These are phyloP conservation scores for Schizophyllum commune DNA, from an alignment of 1,284 basidiomycete species.

Conservation along the genomic window DNA sequence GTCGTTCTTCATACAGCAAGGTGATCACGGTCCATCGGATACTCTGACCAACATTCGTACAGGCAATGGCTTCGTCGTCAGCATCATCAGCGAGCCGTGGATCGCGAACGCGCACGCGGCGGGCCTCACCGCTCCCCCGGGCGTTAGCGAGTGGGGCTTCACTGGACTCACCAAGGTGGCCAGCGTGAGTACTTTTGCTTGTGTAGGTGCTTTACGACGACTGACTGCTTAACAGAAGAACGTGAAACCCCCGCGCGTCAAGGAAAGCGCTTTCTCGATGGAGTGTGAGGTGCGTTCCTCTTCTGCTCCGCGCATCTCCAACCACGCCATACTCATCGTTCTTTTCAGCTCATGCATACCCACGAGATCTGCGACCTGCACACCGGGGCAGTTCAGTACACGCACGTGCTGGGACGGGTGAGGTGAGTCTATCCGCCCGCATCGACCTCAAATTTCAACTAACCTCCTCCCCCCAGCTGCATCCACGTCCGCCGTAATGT, in stretches of 20 bases:
- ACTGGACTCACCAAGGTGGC: constrained; percentile 54
- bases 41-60: constrained; percentile 51
- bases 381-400: constrained; percentile 25
- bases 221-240: constrained; percentile 25
- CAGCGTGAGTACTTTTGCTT: constrained; percentile 30
- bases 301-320: neutral
- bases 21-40: constrained; percentile 42
- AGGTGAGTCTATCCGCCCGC: constrained; percentile 25
- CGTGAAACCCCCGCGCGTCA: constrained; percentile 58
- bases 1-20: constrained; percentile 37
- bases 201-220: neutral
- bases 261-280: constrained; percentile 65
- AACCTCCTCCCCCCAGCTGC: constrained; percentile 12
- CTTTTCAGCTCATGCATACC: constrained; percentile 30
- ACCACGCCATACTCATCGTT: neutral
- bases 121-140: constrained; percentile 49
- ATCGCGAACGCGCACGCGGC: constrained; percentile 57
- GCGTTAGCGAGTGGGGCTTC: constrained; percentile 58
- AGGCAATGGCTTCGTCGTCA: constrained; percentile 55
- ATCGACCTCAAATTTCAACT: too few relatives aligned
- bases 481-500: constrained; percentile 58
- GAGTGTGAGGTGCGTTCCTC: constrained; percentile 45
- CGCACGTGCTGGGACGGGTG: constrained; percentile 48
- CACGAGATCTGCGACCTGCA: constrained; percentile 35
- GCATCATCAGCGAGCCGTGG: constrained; percentile 68